A percentile compares a stretch with the other conserved stretches of the same genome.
Conservation (phyloP, 768 basidiomycete genomes). For the Pisolithus orientalis region DNA sequence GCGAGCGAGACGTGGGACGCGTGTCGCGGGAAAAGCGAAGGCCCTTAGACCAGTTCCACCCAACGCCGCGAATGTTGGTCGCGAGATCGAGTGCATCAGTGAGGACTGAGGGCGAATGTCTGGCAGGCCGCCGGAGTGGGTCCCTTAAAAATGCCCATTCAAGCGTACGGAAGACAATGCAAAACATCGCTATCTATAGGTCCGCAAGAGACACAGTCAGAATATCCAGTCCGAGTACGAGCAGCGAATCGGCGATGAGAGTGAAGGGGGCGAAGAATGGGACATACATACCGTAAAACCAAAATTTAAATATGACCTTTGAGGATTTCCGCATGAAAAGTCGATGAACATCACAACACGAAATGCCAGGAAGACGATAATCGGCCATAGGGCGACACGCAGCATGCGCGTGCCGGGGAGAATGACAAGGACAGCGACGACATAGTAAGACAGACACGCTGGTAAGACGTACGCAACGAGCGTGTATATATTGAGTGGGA, state of each 20-base stretch:
- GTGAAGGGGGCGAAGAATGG: background rate
- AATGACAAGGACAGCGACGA: constrained; percentile 43
- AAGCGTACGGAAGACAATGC: constrained; percentile 8
- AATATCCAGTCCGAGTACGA: too few relatives aligned
- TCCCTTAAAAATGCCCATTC: constrained; percentile 11
- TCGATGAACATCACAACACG: constrained; percentile 25
- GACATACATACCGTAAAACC: constrained; percentile 7
- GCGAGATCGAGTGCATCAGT: constrained; percentile 44
- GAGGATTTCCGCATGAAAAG: background rate
- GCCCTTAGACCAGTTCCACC: constrained; percentile 52
- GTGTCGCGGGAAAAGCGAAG: constrained; percentile 28
- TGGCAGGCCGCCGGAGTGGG: constrained; percentile 9
- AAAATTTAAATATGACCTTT: constrained; percentile 3
- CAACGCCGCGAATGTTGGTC: constrained; percentile 50
- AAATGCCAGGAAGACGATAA: constrained; percentile 37
- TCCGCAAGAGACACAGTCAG: background rate
- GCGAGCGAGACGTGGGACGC: constrained; percentile 30
- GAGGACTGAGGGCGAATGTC: background rate
- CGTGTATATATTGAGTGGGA: constrained; percentile 25
- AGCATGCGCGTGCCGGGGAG: constrained; percentile 37
- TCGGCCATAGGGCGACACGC: constrained; percentile 41
- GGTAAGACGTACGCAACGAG: constrained; percentile 36
- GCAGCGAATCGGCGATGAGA: too few relatives aligned
- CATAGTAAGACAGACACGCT: constrained; percentile 39
- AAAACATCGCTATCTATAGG: constrained; percentile 10